phyloP scores from a whole-genome alignment of 2,329 filamentous ascomycete species.

The Colletotrichum noveboracense region DNA sequence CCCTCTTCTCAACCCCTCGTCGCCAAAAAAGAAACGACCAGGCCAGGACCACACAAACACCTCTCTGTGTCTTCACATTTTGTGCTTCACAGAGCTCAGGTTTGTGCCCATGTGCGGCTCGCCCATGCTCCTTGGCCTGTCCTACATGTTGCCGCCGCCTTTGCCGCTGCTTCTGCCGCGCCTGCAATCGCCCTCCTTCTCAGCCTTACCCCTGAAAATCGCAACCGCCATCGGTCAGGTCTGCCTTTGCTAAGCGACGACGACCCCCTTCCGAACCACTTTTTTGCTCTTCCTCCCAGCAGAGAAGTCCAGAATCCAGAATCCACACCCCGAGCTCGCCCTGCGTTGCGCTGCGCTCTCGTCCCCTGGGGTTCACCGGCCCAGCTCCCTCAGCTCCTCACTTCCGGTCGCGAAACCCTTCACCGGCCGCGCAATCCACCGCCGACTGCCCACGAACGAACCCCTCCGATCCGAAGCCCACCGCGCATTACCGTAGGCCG shows the following conservation, averaged over 20 bases:
- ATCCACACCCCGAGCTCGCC: constrained; percentile 15
- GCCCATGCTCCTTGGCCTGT: constrained; percentile 13
- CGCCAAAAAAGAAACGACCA: not conserved
- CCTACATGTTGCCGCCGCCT: constrained; percentile 17
- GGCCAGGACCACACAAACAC: not conserved
- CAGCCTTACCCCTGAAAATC: constrained; percentile 23
- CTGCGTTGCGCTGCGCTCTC: not conserved
- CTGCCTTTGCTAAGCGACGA: constrained; percentile 19
- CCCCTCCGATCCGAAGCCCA: not conserved
- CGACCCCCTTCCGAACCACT: constrained; percentile 17
- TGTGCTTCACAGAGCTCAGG: not conserved
- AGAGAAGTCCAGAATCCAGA: not conserved
- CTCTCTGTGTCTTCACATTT: not conserved
- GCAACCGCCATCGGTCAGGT: constrained; percentile 5
- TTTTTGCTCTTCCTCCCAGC: constrained; percentile 11
- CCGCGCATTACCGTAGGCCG: not conserved
- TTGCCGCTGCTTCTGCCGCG: not conserved
- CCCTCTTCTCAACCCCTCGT: constrained; percentile 8
- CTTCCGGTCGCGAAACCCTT: not conserved
- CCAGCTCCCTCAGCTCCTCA: not conserved
- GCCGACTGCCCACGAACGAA: not conserved
- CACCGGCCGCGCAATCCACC: not conserved
- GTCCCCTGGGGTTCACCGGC: not conserved
- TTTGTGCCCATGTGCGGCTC: constrained; percentile 10
- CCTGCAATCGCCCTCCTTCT: not conserved